These are phyloP conservation scores for Zygoascus bituminiphila DNA, from an alignment of 805 yeast genomes.

Conservation along the genomic window DNA sequence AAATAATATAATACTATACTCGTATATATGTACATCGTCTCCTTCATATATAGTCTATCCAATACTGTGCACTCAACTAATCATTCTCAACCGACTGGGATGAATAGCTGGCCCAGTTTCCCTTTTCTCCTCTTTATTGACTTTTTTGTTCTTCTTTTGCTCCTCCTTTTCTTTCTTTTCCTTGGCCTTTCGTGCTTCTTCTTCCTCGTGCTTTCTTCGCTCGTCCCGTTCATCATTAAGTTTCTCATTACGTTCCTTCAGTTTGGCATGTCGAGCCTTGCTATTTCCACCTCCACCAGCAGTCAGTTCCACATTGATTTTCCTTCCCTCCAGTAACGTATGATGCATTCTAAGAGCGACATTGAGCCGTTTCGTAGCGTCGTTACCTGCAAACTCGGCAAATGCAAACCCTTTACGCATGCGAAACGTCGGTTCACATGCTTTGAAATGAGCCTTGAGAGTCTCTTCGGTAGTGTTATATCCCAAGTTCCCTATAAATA, in stretches of 20 bases:
- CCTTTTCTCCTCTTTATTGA: not conserved
- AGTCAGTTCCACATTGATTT: constrained; percentile 90
- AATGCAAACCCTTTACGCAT: constrained; percentile 69
- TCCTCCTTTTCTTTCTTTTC: constrained; percentile 9
- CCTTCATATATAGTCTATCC: no score
- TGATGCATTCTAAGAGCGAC: constrained; percentile 80
- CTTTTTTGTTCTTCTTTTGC: constrained; percentile 5
- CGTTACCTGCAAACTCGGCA: constrained; percentile 72
- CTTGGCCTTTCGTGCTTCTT: constrained; percentile 18
- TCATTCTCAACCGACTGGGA: not conserved
- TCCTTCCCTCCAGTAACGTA: constrained; percentile 55
- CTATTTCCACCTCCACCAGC: constrained; percentile 98
- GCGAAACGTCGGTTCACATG: constrained; percentile 57
- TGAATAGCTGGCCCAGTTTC: not conserved
- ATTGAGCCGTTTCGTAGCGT: constrained; percentile 74
- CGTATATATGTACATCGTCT: not conserved
- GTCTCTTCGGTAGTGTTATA: constrained; percentile 57
- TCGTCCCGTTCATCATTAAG: constrained; percentile 60
- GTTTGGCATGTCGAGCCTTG: constrained; percentile 45
- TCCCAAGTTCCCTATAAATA: constrained; percentile 89
- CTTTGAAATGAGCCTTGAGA: constrained; percentile 62
- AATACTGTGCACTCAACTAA: no score
- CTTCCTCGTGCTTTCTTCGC: constrained; percentile 42
- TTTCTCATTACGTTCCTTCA: constrained; percentile 70
- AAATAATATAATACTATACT: no score